Conservation (phyloP, 306 rosid species). For the Pterocarpus macrocarpus region DNA sequence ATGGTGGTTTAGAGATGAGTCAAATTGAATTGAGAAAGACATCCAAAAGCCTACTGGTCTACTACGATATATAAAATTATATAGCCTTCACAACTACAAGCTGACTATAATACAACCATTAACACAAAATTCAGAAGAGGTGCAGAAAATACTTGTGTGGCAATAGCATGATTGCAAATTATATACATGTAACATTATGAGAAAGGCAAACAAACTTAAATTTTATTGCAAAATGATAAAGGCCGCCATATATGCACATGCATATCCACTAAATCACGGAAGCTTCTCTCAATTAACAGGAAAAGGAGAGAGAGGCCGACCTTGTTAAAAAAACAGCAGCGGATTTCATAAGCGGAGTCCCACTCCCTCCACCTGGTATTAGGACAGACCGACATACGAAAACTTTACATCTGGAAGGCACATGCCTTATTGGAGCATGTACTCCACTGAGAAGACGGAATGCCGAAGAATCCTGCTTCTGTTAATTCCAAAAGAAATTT, state of each 20-base stretch:
- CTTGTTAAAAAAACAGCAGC: constrained; percentile 73
- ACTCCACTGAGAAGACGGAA: constrained; percentile 66
- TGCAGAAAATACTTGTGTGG: constrained; percentile 9
- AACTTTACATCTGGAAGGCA: constrained; percentile 72
- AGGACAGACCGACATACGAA: constrained; percentile 79
- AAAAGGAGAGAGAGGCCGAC: constrained; percentile 46
- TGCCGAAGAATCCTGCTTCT: constrained; percentile 69
- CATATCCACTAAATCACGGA: constrained; percentile 3
- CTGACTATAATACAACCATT: constrained; percentile 12
- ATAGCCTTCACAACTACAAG: constrained; percentile 5
- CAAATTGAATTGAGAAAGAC: constrained; percentile 23
- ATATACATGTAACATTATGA: constrained; percentile 5
- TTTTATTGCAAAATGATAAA: constrained; percentile 31
- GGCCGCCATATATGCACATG: background rate
- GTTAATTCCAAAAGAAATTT: constrained; percentile 52
- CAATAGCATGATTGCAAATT: constrained; percentile 28
- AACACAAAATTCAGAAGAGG: constrained; percentile 35
- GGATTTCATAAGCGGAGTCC: constrained; percentile 67
- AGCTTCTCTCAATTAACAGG: constrained; percentile 9
- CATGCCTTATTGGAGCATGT: constrained; percentile 62
- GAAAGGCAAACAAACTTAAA: constrained; percentile 33
- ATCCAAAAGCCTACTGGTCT: constrained; percentile 4
- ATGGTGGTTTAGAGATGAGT: constrained; percentile 26
- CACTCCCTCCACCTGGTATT: constrained; percentile 77
- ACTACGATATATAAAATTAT: constrained; percentile 6